Conservation (phyloP, 257 asterid genomes). For the Scutellaria galericulata region DNA sequence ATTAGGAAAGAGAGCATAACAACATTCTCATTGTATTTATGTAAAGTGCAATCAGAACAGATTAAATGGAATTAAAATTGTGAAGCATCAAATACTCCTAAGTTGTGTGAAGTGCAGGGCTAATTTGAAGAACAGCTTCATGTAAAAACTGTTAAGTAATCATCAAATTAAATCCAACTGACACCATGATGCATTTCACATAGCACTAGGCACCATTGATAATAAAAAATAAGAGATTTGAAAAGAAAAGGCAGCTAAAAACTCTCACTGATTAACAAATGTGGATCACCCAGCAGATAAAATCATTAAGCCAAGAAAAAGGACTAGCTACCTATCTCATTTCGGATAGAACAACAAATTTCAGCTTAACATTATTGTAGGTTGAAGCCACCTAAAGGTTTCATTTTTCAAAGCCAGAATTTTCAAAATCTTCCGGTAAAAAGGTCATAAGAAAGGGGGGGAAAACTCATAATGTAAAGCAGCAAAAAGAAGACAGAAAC, state of each 20-base stretch:
- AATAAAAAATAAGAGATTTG: not conserved
- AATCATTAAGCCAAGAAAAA: not conserved
- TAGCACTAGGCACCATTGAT: not conserved
- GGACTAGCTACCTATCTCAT: slow-evolving; percentile 3
- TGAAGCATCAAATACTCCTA: slow-evolving; percentile 5
- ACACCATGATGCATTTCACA: slow-evolving; percentile 23
- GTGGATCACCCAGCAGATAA: not conserved
- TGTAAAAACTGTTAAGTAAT: not conserved
- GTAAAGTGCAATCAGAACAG: slow-evolving; percentile 4
- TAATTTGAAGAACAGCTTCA: slow-evolving; percentile 4
- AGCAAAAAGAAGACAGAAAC: slow-evolving; percentile 29
- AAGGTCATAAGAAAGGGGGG: not conserved
- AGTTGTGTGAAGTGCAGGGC: slow-evolving; percentile 15
- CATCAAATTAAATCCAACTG: slow-evolving; percentile 1
- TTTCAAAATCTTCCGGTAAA: slow-evolving; percentile 16
- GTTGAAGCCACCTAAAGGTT: slow-evolving; percentile 11
- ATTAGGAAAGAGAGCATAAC: slow-evolving; percentile 18
- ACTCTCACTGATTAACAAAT: not conserved
- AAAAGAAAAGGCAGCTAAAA: slow-evolving; percentile 1
- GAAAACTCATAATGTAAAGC: not conserved
- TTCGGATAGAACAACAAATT: slow-evolving; percentile 21
- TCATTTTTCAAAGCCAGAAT: slow-evolving; percentile 17
- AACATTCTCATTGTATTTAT: slow-evolving; percentile 16
- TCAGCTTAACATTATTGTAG: slow-evolving; percentile 15
- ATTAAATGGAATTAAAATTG: slow-evolving; percentile 12